A percentile compares a stretch with the other conserved stretches of the same genome.
Evolutionary conservation across 2,329 filamentous ascomycete species (phyloP).

Genomic region (Thermothelomyces thermophilus): DNA sequence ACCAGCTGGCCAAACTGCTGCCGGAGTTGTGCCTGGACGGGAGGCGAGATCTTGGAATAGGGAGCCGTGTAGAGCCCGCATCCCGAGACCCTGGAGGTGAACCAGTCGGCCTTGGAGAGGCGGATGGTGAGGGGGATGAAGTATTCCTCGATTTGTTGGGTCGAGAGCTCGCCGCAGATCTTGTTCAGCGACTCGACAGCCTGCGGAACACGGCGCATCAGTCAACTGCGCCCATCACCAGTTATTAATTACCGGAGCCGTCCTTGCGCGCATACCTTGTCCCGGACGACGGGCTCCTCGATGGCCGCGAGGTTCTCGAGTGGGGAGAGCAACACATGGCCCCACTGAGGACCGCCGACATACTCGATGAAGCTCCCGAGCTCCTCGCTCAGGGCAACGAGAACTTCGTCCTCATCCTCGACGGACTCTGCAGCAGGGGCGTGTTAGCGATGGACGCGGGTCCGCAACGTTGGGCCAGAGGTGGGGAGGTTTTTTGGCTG

Average conservation of each 20-base stretch:
- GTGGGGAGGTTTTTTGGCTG: constrained; percentile 41
- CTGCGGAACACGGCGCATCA: constrained; percentile 39
- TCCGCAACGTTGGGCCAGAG: constrained; percentile 14
- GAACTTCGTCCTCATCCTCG: constrained; percentile 96
- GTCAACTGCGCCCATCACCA: neutral
- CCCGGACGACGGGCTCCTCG: constrained; percentile 93
- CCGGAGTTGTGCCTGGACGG: constrained; percentile 84
- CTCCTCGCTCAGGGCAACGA: constrained; percentile 95
- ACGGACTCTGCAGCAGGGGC: constrained; percentile 69
- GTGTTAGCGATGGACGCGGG: constrained; percentile 26
- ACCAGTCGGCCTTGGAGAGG: constrained; percentile 99
- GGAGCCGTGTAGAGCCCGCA: constrained; percentile 91
- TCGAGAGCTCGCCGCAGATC: constrained; percentile 87
- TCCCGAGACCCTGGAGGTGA: constrained; percentile 97
- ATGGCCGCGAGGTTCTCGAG: constrained; percentile 97
- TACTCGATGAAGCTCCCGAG: constrained; percentile 96
- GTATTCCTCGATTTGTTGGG: constrained; percentile 91
- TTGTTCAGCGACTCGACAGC: constrained; percentile 99
- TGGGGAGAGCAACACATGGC: constrained; percentile 92
- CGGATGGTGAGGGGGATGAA: constrained; percentile 94
- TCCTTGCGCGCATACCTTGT: constrained; percentile 64
- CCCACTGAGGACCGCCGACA: constrained; percentile 87
- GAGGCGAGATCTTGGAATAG: constrained; percentile 81
- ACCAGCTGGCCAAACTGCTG: constrained; percentile 90
- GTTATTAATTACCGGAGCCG: neutral